Percentiles rank a stretch among this genome's conserved stretches.
phyloP scores from a whole-genome alignment of 768 basidiomycete species.

The Psilocybe cyanescens region DNA sequence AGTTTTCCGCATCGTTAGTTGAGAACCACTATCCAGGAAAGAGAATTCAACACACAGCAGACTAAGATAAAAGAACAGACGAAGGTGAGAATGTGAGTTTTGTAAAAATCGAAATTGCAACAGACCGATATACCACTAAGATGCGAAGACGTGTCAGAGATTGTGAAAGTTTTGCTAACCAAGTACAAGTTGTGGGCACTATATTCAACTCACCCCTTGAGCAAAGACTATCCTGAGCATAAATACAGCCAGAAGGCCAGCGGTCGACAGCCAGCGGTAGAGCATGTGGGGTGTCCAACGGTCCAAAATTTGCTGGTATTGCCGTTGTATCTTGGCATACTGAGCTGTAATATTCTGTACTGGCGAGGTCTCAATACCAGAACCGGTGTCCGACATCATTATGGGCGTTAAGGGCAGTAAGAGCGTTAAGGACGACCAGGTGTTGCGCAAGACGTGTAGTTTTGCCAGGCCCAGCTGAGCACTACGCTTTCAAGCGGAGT shows the following conservation, averaged over 20 bases:
- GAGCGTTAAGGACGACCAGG: slow-evolving; percentile 9
- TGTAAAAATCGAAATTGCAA: background rate
- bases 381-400: slow-evolving; percentile 57
- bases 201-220: slow-evolving; percentile 74
- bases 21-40: slow-evolving; percentile 1
- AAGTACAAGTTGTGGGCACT: slow-evolving; percentile 10
- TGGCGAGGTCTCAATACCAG: slow-evolving; percentile 48
- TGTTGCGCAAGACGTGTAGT: slow-evolving; percentile 25
- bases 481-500: slow-evolving; percentile 30
- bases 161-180: background rate
- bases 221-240: slow-evolving; percentile 83
- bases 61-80: slow-evolving; percentile 37
- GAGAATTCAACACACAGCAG: slow-evolving; percentile 51
- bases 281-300: slow-evolving; percentile 87
- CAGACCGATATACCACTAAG: slow-evolving; percentile 91
- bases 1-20: slow-evolving; percentile 7
- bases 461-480: slow-evolving; percentile 18
- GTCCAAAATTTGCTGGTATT: slow-evolving; percentile 91
- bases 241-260: slow-evolving; percentile 74
- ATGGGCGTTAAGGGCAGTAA: slow-evolving; percentile 28
- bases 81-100: slow-evolving; percentile 2
- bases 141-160: slow-evolving; percentile 12
- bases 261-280: slow-evolving; percentile 87
- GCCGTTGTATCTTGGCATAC: slow-evolving; percentile 62
- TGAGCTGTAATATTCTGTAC: slow-evolving; percentile 50